A percentile compares a stretch with the other conserved stretches of the same genome.
Conservation (phyloP, 1,139 yeast species). For the Debaryomycetaceae sp. region DNA sequence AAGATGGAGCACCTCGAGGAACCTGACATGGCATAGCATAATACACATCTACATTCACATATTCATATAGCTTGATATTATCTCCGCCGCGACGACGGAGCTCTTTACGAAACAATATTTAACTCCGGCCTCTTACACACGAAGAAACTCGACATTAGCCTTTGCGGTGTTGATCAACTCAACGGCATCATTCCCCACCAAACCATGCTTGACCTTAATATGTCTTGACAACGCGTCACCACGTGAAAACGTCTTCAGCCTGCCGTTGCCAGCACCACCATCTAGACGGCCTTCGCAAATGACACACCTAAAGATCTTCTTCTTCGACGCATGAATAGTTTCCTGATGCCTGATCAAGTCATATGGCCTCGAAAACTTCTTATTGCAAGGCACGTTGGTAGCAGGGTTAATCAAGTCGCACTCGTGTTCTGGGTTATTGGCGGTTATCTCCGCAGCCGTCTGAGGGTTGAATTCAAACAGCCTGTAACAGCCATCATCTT, state of each 20-base stretch:
- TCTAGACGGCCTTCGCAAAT: conserved; percentile 46
- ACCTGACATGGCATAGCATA: conserved; percentile 1
- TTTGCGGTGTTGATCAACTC: conserved; percentile 71
- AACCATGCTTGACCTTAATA: conserved; percentile 46
- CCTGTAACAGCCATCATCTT: too few relatives aligned
- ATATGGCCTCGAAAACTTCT: conserved; percentile 46
- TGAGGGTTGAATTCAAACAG: conserved; percentile 10
- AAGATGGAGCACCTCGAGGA: conserved; percentile 12
- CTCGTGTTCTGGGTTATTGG: conserved; percentile 33
- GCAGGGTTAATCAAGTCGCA: conserved; percentile 56
- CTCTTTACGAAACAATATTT: conserved; percentile 2
- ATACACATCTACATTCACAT: neutral
- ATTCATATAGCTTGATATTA: neutral
- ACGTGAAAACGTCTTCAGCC: conserved; percentile 49
- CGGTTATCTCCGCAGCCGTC: conserved; percentile 22
- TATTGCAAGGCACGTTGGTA: conserved; percentile 40
- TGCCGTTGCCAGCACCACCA: conserved; percentile 55
- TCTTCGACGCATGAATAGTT: conserved; percentile 45
- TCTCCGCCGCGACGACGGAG: neutral
- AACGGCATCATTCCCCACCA: conserved; percentile 44
- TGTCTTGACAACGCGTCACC: conserved; percentile 49
- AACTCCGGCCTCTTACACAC: conserved; percentile 13
- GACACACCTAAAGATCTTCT: conserved; percentile 46
- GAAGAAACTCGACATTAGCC: conserved; percentile 64
- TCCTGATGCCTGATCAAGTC: conserved; percentile 49